Conservation (phyloP, 768 basidiomycete species). For the Galerina sulciceps region DNA sequence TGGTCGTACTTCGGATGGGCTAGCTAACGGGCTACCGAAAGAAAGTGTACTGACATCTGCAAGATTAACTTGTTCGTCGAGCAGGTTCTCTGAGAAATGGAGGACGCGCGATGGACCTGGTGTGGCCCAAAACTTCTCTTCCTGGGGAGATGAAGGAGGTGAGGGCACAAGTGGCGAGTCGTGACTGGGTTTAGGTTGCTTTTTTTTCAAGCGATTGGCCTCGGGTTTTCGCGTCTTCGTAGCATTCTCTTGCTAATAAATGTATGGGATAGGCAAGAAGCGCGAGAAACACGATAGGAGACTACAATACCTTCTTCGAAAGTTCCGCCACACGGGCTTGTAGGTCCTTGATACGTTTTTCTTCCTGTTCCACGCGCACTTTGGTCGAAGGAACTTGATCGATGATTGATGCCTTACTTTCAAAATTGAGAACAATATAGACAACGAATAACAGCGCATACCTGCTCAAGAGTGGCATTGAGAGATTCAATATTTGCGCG, state of each 20-base stretch:
- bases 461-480: slow-evolving; percentile 17
- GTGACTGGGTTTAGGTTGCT: background rate
- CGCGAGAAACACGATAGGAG: background rate
- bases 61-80: slow-evolving; percentile 68
- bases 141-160: slow-evolving; percentile 40
- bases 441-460: background rate
- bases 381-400: slow-evolving; percentile 31
- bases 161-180: background rate
- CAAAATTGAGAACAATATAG: background rate
- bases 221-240: slow-evolving; percentile 4
- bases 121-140: slow-evolving; percentile 69
- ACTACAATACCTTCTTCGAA: slow-evolving; percentile 40
- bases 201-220: slow-evolving; percentile 20
- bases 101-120: slow-evolving; percentile 61
- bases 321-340: slow-evolving; percentile 42
- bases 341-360: slow-evolving; percentile 40
- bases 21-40: slow-evolving; percentile 34
- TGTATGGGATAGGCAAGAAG: slow-evolving; percentile 9
- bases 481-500: slow-evolving; percentile 39
- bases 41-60: slow-evolving; percentile 55
- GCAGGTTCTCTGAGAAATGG: slow-evolving; percentile 63
- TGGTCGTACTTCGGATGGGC: slow-evolving; percentile 9
- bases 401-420: background rate
- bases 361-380: slow-evolving; percentile 44
- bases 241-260: slow-evolving; percentile 28